Evolutionary conservation across 176 grass and related monocot species (phyloP).

Genomic region (Stipa capillata): DNA sequence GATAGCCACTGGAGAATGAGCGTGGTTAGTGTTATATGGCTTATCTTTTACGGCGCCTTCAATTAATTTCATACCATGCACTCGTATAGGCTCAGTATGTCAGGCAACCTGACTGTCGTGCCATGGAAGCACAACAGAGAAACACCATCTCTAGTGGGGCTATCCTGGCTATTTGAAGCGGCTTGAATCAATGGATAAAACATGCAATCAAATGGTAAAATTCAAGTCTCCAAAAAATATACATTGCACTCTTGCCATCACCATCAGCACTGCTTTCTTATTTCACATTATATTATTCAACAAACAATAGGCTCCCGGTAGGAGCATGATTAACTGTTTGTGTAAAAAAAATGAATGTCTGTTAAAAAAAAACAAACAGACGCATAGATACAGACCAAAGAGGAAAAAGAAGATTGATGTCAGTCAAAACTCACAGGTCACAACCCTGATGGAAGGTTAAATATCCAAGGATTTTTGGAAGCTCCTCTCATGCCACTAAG

Average conservation of each 20-base stretch:
- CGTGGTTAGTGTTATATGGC: neutral
- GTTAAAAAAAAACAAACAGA: neutral
- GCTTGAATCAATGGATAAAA: neutral
- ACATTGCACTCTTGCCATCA: neutral
- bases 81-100: neutral
- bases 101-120: neutral
- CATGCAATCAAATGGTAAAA: neutral
- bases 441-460: conserved; percentile 48
- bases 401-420: neutral
- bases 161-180: too few species aligned
- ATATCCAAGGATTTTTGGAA: conserved; percentile 63
- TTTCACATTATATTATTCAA: conserved; percentile 9
- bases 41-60: neutral
- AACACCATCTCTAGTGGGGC: too few species aligned
- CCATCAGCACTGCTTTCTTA: conserved; percentile 7
- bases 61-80: too few species aligned
- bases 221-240: neutral
- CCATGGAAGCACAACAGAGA: neutral
- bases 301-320: neutral
- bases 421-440: conserved; percentile 43
- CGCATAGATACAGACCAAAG: neutral
- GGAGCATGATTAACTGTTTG: neutral
- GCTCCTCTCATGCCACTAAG: conserved; percentile 72
- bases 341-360: neutral
- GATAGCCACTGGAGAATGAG: neutral